phyloP scores from a whole-genome alignment of 768 basidiomycete genomes.

The Tulasnella sp. region DNA sequence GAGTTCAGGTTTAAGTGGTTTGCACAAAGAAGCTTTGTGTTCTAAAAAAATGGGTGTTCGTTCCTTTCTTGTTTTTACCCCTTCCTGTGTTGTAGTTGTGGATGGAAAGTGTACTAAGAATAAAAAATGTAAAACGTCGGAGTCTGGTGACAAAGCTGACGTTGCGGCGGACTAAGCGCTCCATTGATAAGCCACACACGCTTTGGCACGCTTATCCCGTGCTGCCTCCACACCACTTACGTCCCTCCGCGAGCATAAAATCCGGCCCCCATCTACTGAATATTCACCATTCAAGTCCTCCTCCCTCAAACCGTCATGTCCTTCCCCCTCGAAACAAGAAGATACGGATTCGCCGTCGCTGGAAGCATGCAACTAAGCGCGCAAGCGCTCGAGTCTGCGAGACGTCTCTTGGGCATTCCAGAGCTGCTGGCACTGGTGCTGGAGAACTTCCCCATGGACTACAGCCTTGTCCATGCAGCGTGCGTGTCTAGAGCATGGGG shows the following conservation, averaged over 20 bases:
- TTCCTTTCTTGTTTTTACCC: not conserved
- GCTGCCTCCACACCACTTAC: not conserved
- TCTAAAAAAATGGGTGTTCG: not conserved
- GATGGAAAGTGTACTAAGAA: not conserved
- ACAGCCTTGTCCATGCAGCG: not conserved
- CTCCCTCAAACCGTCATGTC: too few species aligned
- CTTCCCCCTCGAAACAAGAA: too few species aligned
- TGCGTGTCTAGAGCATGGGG: not conserved
- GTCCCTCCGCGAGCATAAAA: not conserved
- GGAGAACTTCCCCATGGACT: not conserved
- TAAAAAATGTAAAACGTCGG: not conserved
- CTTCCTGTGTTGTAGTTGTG: not conserved
- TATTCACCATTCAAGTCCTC: too few species aligned
- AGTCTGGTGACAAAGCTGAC: not conserved
- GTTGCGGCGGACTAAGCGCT: not conserved
- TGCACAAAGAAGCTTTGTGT: not conserved
- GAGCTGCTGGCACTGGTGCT: not conserved
- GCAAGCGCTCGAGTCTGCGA: not conserved
- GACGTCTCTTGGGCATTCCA: not conserved
- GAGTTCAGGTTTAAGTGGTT: not conserved
- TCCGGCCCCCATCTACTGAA: not conserved
- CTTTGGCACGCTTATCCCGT: not conserved
- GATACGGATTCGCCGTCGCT: too few species aligned
- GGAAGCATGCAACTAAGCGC: not conserved
- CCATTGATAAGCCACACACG: not conserved